These are phyloP conservation scores for Laburnicola sp. DNA, from an alignment of 2,329 filamentous ascomycete species.

Conservation along the genomic window DNA sequence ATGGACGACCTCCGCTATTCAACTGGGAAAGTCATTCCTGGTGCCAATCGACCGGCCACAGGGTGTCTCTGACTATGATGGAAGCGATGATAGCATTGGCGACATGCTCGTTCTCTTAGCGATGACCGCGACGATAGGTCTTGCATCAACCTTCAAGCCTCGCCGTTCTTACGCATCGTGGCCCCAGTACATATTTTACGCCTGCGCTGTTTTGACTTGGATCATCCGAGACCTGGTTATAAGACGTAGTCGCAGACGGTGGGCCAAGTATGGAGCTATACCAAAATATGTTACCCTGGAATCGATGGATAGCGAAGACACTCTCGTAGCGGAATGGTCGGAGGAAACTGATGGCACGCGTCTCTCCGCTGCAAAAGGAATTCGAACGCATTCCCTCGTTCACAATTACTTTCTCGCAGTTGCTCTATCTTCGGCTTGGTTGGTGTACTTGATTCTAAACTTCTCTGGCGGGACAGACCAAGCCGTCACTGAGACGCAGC, in stretches of 20 bases:
- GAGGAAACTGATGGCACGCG: neutral
- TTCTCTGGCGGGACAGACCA: slow-evolving; percentile 12
- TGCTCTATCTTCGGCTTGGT: slow-evolving; percentile 20
- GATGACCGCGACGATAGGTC: slow-evolving; percentile 20
- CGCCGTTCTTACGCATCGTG: slow-evolving; percentile 29
- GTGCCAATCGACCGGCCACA: slow-evolving; percentile 13
- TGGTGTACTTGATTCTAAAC: slow-evolving; percentile 21
- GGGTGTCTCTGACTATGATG: neutral
- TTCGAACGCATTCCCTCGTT: neutral
- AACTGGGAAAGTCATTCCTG: slow-evolving; percentile 23
- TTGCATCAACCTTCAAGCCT: slow-evolving; percentile 16
- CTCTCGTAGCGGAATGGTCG: neutral
- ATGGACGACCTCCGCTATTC: slow-evolving; percentile 18
- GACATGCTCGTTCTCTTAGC: slow-evolving; percentile 14
- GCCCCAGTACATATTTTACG: slow-evolving; percentile 22
- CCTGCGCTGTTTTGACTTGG: slow-evolving; percentile 11
- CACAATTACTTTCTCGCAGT: slow-evolving; percentile 10
- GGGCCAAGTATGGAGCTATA: slow-evolving; percentile 8
- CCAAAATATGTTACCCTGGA: neutral
- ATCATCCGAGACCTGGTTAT: neutral
- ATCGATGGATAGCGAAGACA: slow-evolving; percentile 9
- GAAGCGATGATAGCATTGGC: neutral
- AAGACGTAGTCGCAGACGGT: neutral
- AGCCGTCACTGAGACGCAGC: neutral
- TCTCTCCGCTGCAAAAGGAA: neutral